Conservation (phyloP, 352 stramenopile genomes). For the Pythium coloratum region DNA sequence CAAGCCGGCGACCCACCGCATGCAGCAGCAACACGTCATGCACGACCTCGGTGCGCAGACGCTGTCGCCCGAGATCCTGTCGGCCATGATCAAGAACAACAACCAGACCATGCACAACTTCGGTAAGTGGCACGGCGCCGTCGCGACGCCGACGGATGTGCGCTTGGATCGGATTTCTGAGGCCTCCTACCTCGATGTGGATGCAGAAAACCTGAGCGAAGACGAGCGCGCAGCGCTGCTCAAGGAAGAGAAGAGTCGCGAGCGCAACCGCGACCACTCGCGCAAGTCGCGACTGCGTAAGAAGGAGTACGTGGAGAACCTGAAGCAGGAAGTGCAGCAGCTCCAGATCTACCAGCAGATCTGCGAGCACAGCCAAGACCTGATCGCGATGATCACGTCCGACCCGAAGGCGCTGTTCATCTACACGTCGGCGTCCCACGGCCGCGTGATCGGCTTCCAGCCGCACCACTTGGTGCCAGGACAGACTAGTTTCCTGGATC, state of each 20-base stretch:
- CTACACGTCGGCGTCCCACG: slow-evolving; percentile 67
- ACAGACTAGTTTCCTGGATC: slow-evolving; percentile 81
- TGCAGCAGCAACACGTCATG: slow-evolving; percentile 27
- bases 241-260: slow-evolving; percentile 84
- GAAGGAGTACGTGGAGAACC: slow-evolving; percentile 94
- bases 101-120: slow-evolving; percentile 49
- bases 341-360: slow-evolving; percentile 86
- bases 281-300: slow-evolving; percentile 94
- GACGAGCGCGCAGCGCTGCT: slow-evolving; percentile 76
- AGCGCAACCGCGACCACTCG: slow-evolving; percentile 95
- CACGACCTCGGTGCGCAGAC: slow-evolving; percentile 72
- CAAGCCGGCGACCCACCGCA: slow-evolving; percentile 38
- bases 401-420: slow-evolving; percentile 66
- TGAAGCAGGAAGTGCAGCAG: slow-evolving; percentile 88
- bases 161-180: slow-evolving; percentile 18
- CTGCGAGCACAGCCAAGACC: slow-evolving; percentile 78
- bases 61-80: slow-evolving; percentile 77
- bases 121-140: slow-evolving; percentile 30
- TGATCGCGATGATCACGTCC: slow-evolving; percentile 71
- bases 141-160: slow-evolving; percentile 3
- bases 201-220: slow-evolving; percentile 74
- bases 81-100: slow-evolving; percentile 83
- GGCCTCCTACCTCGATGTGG: slow-evolving; percentile 11
- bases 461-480: slow-evolving; percentile 71
- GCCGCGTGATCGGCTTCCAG: slow-evolving; percentile 75